Evolutionary conservation across 2,329 filamentous ascomycete genomes (phyloP), one percentile per base, ranked within the genome.

Genomic region (Scedosporium apiospermum): DNA sequence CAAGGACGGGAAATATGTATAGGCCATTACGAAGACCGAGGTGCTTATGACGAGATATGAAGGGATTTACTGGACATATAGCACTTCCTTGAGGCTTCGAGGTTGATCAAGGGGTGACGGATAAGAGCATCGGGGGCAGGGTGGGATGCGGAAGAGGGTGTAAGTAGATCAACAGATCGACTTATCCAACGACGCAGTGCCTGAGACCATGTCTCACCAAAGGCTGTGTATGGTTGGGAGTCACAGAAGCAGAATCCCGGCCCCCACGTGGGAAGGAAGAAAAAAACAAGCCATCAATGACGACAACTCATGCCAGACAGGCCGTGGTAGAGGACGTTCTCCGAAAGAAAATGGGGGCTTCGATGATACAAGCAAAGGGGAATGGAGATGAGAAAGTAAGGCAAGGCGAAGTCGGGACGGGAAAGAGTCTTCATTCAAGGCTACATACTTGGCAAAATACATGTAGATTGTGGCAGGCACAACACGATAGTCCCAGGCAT

Each of bases 401-500:
- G 51, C 57, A 38, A 41, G 49, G 55, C 44, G 59, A 57, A 64
- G 26, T 57, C 41, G 26, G 51, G 21, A 41, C 53, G 30, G 62
- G 5, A 9, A 21, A 1, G 23, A 21, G 67, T 79, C 65, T 81
- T 58, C 30, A 21, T 23, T 26, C 23, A 41, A 12, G 23, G 38
- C 41, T 34, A 34, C 60, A 27, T 61, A 93, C 90, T 96, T 96
- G 66, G 91, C 91, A 81, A 96, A 96, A 77, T 95, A 96, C 90
- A 96, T 96, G 75, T 96, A 96, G 34, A 96, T 78, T 9, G 91
- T 96, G 16, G 90, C 90, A 1, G 91, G 91, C 46, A 96, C 82
- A 51, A 96, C 90, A 62, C 91, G 85, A 77, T 96, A 96, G 71
- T 96, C 89, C 90, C 90, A 95, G 1, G 91, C 91, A 77, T 96